These are phyloP conservation scores for Phytophthora podocarpi DNA, from an alignment of 352 stramenopile genomes.

Conservation along the genomic window DNA sequence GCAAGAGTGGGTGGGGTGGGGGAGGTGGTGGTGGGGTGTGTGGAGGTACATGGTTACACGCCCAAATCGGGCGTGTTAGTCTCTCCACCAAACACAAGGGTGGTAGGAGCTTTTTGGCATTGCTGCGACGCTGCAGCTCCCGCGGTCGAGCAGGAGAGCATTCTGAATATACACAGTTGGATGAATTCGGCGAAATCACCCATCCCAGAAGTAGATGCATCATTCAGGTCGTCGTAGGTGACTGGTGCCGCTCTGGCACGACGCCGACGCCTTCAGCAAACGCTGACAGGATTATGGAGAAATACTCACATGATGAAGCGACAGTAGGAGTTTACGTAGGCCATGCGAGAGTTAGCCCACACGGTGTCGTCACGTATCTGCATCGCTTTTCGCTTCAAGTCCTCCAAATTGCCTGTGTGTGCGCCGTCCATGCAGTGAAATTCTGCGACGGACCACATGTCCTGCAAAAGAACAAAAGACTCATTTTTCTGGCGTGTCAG, in stretches of 20 bases:
- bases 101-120: conserved; percentile 5
- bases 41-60: too few relatives aligned
- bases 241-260: background rate
- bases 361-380: too few relatives aligned
- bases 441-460: too few relatives aligned
- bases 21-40: too few relatives aligned
- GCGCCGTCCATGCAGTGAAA: too few relatives aligned
- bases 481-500: background rate
- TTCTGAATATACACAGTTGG: background rate
- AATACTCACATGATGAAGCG: background rate
- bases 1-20: too few relatives aligned
- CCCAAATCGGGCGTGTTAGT: conserved; percentile 10
- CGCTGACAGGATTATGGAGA: background rate
- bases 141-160: conserved; percentile 3
- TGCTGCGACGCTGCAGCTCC: conserved; percentile 4
- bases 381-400: too few relatives aligned
- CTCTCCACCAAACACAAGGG: background rate
- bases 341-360: too few relatives aligned
- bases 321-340: too few relatives aligned
- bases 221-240: conserved; percentile 1
- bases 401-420: background rate
- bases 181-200: conserved; percentile 3
- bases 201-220: conserved; percentile 9
- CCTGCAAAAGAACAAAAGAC: too few relatives aligned
- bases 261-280: background rate